These are phyloP conservation scores for Mucor racemosus DNA, from an alignment of 371 early-diverging fungal species.

Conservation along the genomic window DNA sequence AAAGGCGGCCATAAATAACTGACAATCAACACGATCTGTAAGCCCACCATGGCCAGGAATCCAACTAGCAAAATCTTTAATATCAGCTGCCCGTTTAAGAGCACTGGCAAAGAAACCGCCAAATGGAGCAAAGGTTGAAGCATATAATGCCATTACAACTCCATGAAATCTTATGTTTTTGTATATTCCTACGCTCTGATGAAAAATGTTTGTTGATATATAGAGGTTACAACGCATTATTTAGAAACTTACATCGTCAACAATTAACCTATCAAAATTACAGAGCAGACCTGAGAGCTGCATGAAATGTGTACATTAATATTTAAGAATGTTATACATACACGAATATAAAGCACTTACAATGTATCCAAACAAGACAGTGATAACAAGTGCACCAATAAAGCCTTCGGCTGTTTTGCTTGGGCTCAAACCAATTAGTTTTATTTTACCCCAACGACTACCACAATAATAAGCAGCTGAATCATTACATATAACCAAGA, in stretches of 20 bases:
- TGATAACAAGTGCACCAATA: slow-evolving; percentile 28
- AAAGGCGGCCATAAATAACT: slow-evolving; percentile 37
- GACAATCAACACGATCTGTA: slow-evolving; percentile 40
- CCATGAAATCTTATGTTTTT: slow-evolving; percentile 22
- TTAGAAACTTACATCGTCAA: background rate
- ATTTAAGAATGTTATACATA: background rate
- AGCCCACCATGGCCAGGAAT: slow-evolving; percentile 45
- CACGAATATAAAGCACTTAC: slow-evolving; percentile 4
- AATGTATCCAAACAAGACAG: slow-evolving; percentile 21
- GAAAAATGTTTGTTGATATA: background rate
- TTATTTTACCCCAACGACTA: slow-evolving; percentile 12
- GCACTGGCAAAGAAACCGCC: slow-evolving; percentile 39
- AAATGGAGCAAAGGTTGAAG: slow-evolving; percentile 34
- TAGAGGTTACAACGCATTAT: background rate
- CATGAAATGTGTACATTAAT: background rate
- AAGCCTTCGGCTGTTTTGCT: slow-evolving; percentile 44
- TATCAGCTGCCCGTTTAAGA: slow-evolving; percentile 28
- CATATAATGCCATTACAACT: slow-evolving; percentile 21
- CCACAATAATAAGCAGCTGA: slow-evolving; percentile 38
- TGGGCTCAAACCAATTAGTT: slow-evolving; percentile 28
- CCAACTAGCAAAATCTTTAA: slow-evolving; percentile 38
- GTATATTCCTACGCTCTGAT: background rate
- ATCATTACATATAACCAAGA: slow-evolving; percentile 35
- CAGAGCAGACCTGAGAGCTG: too few relatives aligned
- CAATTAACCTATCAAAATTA: background rate